A percentile compares a stretch with the other conserved stretches of the same genome.
phyloP scores from a whole-genome alignment of 176 grass and related monocot genomes.

The Carex cristatella region DNA sequence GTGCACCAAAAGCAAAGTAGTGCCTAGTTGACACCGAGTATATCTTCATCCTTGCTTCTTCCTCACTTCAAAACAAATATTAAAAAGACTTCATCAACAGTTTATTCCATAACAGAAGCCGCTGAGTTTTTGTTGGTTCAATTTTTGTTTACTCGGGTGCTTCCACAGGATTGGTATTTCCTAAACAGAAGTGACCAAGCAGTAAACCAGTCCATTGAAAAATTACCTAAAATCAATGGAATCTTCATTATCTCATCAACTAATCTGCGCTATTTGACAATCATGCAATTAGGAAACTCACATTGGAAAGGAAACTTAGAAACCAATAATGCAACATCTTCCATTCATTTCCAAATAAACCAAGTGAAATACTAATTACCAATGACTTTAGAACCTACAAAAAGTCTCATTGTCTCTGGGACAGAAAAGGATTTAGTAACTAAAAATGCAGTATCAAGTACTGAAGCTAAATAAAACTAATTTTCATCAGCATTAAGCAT shows the following conservation, averaged over 20 bases:
- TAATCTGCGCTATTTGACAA: not conserved
- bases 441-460: not conserved
- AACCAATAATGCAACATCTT: not conserved
- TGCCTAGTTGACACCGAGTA: slow-evolving; percentile 88
- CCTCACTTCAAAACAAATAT: slow-evolving; percentile 37
- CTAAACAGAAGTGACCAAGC: not conserved
- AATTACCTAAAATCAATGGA: not conserved
- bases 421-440: not conserved
- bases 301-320: not conserved
- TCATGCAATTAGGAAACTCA: not conserved
- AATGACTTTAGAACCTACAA: not conserved
- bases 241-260: not conserved
- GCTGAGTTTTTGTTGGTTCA: not conserved
- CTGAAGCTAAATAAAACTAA: not conserved
- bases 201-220: not conserved
- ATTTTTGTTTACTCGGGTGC: not conserved
- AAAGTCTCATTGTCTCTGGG: not conserved
- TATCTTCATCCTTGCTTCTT: slow-evolving; percentile 75
- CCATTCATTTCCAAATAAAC: not conserved
- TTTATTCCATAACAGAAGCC: not conserved
- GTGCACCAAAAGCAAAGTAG: slow-evolving; percentile 87
- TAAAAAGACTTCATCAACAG: not conserved
- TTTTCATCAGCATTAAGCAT: not conserved
- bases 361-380: not conserved
- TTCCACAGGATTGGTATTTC: not conserved